Evolutionary conservation across 768 basidiomycete species (phyloP).

Genomic region (Psilocybe cubensis): DNA sequence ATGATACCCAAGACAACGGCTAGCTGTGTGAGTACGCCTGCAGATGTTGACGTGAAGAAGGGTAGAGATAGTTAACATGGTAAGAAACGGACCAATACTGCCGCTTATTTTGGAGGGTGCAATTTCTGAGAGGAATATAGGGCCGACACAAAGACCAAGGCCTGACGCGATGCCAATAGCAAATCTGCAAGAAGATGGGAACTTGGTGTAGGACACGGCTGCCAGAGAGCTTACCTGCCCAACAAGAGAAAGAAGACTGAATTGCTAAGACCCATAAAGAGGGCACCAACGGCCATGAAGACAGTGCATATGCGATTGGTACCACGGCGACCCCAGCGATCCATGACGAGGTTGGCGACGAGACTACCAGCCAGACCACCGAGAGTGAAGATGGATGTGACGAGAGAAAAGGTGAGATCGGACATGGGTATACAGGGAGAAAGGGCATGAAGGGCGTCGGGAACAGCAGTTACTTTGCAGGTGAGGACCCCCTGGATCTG

Average conservation of each 20-base stretch:
- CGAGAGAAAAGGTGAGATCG: constrained; percentile 73
- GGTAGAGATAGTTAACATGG: neutral
- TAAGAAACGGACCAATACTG: constrained; percentile 57
- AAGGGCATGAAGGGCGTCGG: constrained; percentile 35
- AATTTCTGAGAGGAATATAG: constrained; percentile 85
- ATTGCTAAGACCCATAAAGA: constrained; percentile 66
- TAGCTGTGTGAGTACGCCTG: constrained; percentile 82
- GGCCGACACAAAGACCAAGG: constrained; percentile 76
- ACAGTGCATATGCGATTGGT: constrained; percentile 63
- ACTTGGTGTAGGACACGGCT: neutral
- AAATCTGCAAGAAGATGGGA: constrained; percentile 41
- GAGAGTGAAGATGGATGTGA: constrained; percentile 85
- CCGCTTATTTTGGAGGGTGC: constrained; percentile 78
- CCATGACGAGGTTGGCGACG: constrained; percentile 68
- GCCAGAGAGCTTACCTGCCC: constrained; percentile 55
- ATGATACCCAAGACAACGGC: constrained; percentile 87
- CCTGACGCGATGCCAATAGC: constrained; percentile 75
- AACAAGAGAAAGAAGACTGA: constrained; percentile 58
- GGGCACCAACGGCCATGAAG: constrained; percentile 60
- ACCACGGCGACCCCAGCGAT: constrained; percentile 70
- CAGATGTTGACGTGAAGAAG: neutral
- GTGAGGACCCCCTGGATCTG: constrained; percentile 82
- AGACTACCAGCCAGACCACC: constrained; percentile 86
- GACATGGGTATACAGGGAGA: constrained; percentile 84
- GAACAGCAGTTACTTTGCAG: constrained; percentile 46